These are phyloP conservation scores for Athelia psychrophila DNA, from an alignment of 1,284 basidiomycete genomes.

Conservation along the genomic window DNA sequence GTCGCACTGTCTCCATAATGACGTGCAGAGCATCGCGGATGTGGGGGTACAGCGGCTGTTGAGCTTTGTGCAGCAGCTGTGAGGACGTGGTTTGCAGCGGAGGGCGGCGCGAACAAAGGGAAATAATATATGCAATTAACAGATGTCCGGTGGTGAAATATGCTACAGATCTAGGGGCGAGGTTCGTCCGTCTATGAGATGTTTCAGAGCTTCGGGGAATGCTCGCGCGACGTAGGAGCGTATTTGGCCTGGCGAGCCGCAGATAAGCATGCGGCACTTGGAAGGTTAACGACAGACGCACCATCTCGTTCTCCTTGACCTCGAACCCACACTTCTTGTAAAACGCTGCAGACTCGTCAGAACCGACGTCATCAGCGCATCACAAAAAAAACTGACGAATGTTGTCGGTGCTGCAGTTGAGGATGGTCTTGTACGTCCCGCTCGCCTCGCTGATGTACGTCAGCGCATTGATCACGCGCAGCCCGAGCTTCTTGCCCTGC, in stretches of 20 bases:
- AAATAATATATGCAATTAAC: no score
- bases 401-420: constrained; percentile 92
- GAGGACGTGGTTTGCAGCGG: no score
- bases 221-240: no score
- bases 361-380: constrained; percentile 9
- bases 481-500: constrained; percentile 90
- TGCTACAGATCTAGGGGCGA: no score
- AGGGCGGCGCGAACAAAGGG: no score
- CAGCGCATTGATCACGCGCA: constrained; percentile 84
- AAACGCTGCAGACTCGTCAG: constrained; percentile 65
- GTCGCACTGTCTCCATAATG: background rate
- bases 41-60: background rate
- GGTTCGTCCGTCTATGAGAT: no score
- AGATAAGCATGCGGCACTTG: no score
- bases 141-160: no score
- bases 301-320: constrained; percentile 92
- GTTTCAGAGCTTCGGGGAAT: no score
- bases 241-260: no score
- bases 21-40: background rate
- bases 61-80: background rate
- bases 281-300: constrained; percentile 22
- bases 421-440: constrained; percentile 94
- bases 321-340: constrained; percentile 95
- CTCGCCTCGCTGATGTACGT: constrained; percentile 73
- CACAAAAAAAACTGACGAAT: constrained; percentile 64